Evolutionary conservation across 441 rosid species (phyloP).

Genomic region (Arabidopsis lyrata): DNA sequence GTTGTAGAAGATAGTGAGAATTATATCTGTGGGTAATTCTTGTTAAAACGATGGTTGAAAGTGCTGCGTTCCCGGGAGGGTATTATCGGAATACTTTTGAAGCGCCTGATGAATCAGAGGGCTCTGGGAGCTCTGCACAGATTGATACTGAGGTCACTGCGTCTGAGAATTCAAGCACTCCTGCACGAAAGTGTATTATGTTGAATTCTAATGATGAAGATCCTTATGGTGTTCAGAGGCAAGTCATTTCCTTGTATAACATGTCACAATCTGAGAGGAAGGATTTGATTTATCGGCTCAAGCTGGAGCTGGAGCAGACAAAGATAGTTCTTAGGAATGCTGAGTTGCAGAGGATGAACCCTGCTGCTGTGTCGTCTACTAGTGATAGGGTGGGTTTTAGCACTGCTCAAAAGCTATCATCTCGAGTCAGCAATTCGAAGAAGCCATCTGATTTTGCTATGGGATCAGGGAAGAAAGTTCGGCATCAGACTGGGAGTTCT

Average conservation of each 20-base stretch:
- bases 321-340: conserved; percentile 56
- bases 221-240: conserved; percentile 57
- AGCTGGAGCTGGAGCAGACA: conserved; percentile 62
- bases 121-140: conserved; percentile 68
- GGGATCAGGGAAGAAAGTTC: conserved; percentile 57
- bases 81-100: conserved; percentile 55
- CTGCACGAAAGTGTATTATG: conserved; percentile 57
- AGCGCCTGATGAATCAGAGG: conserved; percentile 66
- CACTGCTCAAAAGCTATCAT: conserved; percentile 47
- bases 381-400: conserved; percentile 59
- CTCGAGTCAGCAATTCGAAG: conserved; percentile 44
- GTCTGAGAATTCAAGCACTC: conserved; percentile 66
- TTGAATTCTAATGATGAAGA: conserved; percentile 56
- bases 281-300: conserved; percentile 53
- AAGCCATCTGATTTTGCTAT: conserved; percentile 53
- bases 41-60: conserved; percentile 59
- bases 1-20: conserved; percentile 30
- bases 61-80: conserved; percentile 59
- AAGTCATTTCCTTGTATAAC: conserved; percentile 55
- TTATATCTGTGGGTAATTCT: conserved; percentile 21
- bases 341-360: conserved; percentile 53
- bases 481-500: conserved; percentile 45
- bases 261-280: conserved; percentile 59
- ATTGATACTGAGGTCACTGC: conserved; percentile 63
- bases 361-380: conserved; percentile 54